Conservation (phyloP, 75 land plant genomes). For the Larix kaempferi region DNA sequence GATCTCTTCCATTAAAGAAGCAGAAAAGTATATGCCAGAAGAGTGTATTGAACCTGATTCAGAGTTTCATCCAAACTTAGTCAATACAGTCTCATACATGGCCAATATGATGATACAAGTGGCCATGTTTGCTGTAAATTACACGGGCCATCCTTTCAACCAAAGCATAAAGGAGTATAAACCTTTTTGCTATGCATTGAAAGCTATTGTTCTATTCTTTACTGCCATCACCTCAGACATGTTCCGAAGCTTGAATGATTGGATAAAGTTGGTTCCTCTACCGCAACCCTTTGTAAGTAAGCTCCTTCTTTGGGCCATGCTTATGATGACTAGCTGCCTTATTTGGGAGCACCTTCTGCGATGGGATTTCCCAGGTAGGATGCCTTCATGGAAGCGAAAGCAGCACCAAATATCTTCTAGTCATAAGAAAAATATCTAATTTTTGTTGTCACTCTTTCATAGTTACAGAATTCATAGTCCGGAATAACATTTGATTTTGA, state of each 20-base stretch:
- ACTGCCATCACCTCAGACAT: slow-evolving; percentile 81
- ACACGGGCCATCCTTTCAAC: slow-evolving; percentile 98
- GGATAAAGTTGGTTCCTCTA: slow-evolving; percentile 86
- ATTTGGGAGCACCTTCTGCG: slow-evolving; percentile 87
- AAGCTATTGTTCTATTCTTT: slow-evolving; percentile 74
- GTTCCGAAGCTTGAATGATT: slow-evolving; percentile 87
- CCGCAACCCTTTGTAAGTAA: slow-evolving; percentile 68
- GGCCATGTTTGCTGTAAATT: slow-evolving; percentile 98
- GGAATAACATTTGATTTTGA: not conserved
- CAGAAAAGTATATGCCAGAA: slow-evolving; percentile 93
- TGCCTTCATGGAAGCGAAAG: slow-evolving; percentile 63
- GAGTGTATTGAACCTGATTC: slow-evolving; percentile 98
- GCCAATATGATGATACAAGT: slow-evolving; percentile 99
- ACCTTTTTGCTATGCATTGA: slow-evolving; percentile 77
- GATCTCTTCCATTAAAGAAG: slow-evolving; percentile 75
- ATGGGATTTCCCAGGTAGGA: slow-evolving; percentile 77
- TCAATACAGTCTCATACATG: slow-evolving; percentile 98
- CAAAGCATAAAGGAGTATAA: slow-evolving; percentile 91
- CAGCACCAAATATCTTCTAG: slow-evolving; percentile 36
- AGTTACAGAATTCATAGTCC: not conserved
- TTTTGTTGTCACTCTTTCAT: not conserved
- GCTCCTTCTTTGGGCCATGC: slow-evolving; percentile 60
- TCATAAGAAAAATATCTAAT: slow-evolving; percentile 34
- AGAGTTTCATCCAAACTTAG: slow-evolving; percentile 92
- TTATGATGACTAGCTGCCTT: slow-evolving; percentile 76